Evolutionary conservation across 192 early-diverging fungal species (phyloP), one percentile per base, ranked within the genome.

Genomic region (Pilaira anomala): DNA sequence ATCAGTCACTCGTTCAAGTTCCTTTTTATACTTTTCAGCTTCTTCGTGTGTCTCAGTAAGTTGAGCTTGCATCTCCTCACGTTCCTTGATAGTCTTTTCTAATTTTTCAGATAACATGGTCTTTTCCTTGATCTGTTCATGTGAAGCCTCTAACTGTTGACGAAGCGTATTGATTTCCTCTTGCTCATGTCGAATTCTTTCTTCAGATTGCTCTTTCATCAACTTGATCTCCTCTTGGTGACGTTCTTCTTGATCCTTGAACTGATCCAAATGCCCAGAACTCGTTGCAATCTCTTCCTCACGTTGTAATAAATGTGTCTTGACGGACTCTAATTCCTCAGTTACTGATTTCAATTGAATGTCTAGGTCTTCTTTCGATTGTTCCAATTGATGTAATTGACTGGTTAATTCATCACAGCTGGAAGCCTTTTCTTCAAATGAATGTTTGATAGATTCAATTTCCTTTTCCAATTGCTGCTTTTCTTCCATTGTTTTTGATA

Each of bases 391-490:
- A 18, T 49, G 24, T 22, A 49, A 21, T 8, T 46, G 30, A 45
- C 25, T 14, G 14, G 24, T 41, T 2, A 40, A 42, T 54, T 51
- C 39, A 11, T 22, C 13, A 6, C 29, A 13, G 4, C 28, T 26
- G 9, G 18, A 18, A 33, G 28, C 26, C 28, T 55, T 29, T 36
- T 55, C 28, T 19, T n/a, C n/a, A 9, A 55, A 18, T 9, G 28
- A 7, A 13, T 26, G 19, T 21, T 55, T 55, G 19, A 18, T 12
- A 3, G 28, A 18, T 30, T 36, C 30, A 14, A 33, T 18, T 18
- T 55, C 53, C 30, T 55, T 36, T 28, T 58, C 45, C 13, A 59
- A 55, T 28, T 66, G 36, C 7, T 58, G 28, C 25, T 59, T 19
- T 13, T 22, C 50, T 26, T 22, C 13, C 2, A 11, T 7, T 8